Evolutionary conservation across 164 flowering plant species (phyloP), one percentile per base, ranked within the genome.

Genomic region (Vitis rupestris): DNA sequence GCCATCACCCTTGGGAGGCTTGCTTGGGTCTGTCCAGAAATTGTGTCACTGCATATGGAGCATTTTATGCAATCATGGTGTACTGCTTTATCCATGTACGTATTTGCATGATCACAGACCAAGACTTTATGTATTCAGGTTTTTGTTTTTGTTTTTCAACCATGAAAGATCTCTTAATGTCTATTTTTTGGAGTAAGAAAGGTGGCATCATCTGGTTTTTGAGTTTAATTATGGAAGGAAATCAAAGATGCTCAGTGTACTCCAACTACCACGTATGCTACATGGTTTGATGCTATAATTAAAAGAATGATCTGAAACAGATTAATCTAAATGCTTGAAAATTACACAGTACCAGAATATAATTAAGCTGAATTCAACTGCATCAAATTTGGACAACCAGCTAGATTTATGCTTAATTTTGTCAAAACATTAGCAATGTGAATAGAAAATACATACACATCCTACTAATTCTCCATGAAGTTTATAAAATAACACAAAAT

Each of bases 41-140:
- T 92, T 67, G 91, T 93, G 14, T 81, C 99, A 17, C 98, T 98
- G 8, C 97, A 93, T 74, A 93, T 96, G 98, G 99, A 93, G 66
- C 97, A 93, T 82, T 96, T 96, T 79, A 87, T 96, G 97, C 90
- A 90, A 79, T 48, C 92, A 10, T 96, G 99, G 99, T 96, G 99
- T 75, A 67, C 69, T 66, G 92, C 98, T 66, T 84, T 96, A 72
- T 85, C 97, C 44, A 87, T 79, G 99, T 93, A 86, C 75, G 93
- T 76, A 17, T 13, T 51, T 4, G 11, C 4, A 37, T 37, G 44
- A 37, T 37, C 44, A 37, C 44, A 37, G 6, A 37, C 44, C 44
- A 37, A 37, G 6, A 37, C 44, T 37, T 37, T 6, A 37, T 37
- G 4, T 37, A 37, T 37, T 3, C 44, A 37, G 44, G 44, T 37